Evolutionary conservation across 2,329 filamentous ascomycete genomes (phyloP).

Genomic region (Aureobasidium sp.): DNA sequence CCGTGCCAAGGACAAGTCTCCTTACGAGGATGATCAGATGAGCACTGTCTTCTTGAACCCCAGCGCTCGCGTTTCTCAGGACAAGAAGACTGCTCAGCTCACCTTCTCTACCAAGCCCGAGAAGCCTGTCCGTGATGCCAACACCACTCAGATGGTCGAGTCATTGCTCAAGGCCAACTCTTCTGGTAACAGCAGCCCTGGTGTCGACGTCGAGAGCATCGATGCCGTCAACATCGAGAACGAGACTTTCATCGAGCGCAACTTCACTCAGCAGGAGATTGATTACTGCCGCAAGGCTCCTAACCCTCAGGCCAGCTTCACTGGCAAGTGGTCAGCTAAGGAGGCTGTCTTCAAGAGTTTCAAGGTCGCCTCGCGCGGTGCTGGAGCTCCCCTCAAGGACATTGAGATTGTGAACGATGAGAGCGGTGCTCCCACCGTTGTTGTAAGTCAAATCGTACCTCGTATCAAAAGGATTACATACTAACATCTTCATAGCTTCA

Average conservation of each 20-base stretch:
- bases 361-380: conserved; percentile 77
- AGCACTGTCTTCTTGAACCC: conserved; percentile 89
- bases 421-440: conserved; percentile 73
- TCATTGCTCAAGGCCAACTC: conserved; percentile 58
- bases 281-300: conserved; percentile 76
- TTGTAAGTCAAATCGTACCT: too few relatives aligned
- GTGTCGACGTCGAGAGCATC: conserved; percentile 89
- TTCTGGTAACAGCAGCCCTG: conserved; percentile 60
- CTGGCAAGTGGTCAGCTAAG: conserved; percentile 93
- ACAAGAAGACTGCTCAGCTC: conserved; percentile 80
- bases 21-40: conserved; percentile 83
- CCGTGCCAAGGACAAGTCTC: conserved; percentile 85
- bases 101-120: conserved; percentile 63
- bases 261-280: conserved; percentile 81
- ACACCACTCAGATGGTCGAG: conserved; percentile 67
- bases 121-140: conserved; percentile 54
- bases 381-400: conserved; percentile 81
- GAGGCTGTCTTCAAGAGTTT: conserved; percentile 98
- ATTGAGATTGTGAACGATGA: conserved; percentile 85
- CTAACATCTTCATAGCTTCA: conserved; percentile 55
- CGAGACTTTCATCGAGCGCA: conserved; percentile 86
- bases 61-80: conserved; percentile 70
- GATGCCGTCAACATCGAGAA: conserved; percentile 85
- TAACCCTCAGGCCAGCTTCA: conserved; percentile 80
- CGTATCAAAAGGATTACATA: too few relatives aligned